Evolutionary conservation across 2,329 filamentous ascomycete species (phyloP).

Genomic region (Ceratocystis eucalypticola): DNA sequence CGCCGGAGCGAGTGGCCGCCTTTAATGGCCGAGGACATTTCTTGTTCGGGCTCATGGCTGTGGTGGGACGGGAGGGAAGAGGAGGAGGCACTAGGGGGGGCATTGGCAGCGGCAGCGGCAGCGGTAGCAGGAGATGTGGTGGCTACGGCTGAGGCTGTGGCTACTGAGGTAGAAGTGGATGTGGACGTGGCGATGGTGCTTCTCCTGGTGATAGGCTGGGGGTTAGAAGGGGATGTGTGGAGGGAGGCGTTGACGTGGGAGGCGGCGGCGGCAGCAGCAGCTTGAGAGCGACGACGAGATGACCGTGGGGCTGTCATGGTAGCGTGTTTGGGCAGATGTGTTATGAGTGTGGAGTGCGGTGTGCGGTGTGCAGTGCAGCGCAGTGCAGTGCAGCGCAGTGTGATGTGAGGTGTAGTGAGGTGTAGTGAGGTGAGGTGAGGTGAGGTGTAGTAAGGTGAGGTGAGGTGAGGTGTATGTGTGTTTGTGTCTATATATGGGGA

Average conservation of each 20-base stretch:
- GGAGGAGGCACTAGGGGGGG: neutral
- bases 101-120: neutral
- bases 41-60: constrained; percentile 10
- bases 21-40: constrained; percentile 26
- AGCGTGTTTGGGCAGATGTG: neutral
- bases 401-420: too few species aligned
- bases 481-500: too few species aligned
- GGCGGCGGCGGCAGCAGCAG: constrained; percentile 4
- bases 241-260: neutral
- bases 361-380: too few species aligned
- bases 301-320: constrained; percentile 10
- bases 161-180: neutral
- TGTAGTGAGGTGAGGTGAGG: too few species aligned
- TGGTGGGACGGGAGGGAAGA: neutral
- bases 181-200: neutral
- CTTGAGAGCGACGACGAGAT: constrained; percentile 9
- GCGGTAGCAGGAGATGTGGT: neutral
- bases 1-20: constrained; percentile 46
- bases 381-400: too few species aligned
- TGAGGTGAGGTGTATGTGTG: too few species aligned
- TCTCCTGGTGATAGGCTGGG: neutral
- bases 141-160: neutral
- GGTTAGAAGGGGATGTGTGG: neutral
- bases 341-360: neutral
- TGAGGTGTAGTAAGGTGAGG: too few species aligned